Evolutionary conservation across 371 early-diverging fungal species (phyloP), one percentile per base, ranked within the genome.

Genomic region (Thermomucor indicae-seudaticae): DNA sequence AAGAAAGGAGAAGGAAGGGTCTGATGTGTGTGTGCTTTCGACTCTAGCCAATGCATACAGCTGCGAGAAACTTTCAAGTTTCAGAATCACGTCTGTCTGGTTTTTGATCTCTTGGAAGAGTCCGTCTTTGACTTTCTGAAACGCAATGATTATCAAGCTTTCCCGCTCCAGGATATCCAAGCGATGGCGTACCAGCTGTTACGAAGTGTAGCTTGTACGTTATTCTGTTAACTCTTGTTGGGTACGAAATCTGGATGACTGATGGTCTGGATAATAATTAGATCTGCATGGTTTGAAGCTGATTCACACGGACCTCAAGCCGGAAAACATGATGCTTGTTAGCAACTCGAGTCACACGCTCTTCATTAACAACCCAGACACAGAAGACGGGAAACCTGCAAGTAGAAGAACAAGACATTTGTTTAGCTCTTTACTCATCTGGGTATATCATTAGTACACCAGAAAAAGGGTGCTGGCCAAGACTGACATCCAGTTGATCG

Each of bases 61-160:
- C 64, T 96, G 34, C 62, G 83, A 39, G 81, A 86, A 51, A 77
- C 72, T 49, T 95, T 96, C 65, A 92, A 92, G 54, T 84, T 83
- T 66, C 78, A 86, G 35, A 90, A 90, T 62, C 98, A 97, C 69
- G 87, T 92, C 2, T 97, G 98, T 70, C 95, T 97, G 94, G 95
- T 95, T 38, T 97, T 97, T 73, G 94, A 92, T 50, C 75, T 96
- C 23, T 71, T 95, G 12, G 84, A 88, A 6, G 86, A 86, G 22
- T 87, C 88, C 47, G 80, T 96, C 7, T 97, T 91, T 77, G 98
- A 97, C 60, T 97, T 90, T 65, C 64, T 97, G 40, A 95, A 97
- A 67, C 81, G 75, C 39, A 95, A 95, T 65, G 65, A 83, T 34
- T 96, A 94, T 62, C 67, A 79, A 6, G 91, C 95, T 7, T 95